A percentile compares a stretch with the other conserved stretches of the same genome.
phyloP scores from a whole-genome alignment of 768 basidiomycete species.

The Lactifluus subvellereus region DNA sequence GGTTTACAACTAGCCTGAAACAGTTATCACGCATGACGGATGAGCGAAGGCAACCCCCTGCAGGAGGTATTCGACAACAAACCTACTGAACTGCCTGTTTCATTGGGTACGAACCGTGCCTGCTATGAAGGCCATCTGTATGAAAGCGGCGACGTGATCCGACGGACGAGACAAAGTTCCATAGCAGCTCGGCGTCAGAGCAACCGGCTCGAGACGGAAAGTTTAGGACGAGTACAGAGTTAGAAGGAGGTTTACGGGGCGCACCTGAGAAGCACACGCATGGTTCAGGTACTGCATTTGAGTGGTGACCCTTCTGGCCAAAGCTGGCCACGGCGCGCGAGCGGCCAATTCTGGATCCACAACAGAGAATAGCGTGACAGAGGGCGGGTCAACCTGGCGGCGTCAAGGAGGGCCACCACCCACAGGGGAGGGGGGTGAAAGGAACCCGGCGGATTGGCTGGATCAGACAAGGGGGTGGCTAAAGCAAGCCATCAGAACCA shows the following conservation, averaged over 20 bases:
- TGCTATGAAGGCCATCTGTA: background rate
- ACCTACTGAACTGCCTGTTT: background rate
- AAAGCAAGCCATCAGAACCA: background rate
- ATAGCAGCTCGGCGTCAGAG: background rate
- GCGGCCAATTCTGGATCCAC: background rate
- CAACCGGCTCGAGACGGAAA: background rate
- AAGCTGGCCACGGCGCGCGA: background rate
- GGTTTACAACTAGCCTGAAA: constrained; percentile 2
- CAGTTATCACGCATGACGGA: background rate
- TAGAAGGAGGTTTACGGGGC: background rate
- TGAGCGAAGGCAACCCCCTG: background rate
- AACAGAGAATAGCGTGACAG: background rate
- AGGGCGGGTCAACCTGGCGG: background rate
- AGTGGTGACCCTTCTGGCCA: background rate
- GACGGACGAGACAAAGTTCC: background rate
- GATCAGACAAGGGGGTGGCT: background rate
- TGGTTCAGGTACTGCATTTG: background rate
- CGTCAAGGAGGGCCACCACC: background rate
- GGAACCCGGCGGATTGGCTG: background rate
- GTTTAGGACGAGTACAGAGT: background rate
- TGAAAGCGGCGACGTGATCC: background rate
- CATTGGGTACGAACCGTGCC: background rate
- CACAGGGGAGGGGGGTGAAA: background rate
- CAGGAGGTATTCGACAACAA: background rate
- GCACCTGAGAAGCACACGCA: background rate